These are phyloP conservation scores for Gastrolobium bilobum DNA, from an alignment of 306 rosid species.

Conservation along the genomic window DNA sequence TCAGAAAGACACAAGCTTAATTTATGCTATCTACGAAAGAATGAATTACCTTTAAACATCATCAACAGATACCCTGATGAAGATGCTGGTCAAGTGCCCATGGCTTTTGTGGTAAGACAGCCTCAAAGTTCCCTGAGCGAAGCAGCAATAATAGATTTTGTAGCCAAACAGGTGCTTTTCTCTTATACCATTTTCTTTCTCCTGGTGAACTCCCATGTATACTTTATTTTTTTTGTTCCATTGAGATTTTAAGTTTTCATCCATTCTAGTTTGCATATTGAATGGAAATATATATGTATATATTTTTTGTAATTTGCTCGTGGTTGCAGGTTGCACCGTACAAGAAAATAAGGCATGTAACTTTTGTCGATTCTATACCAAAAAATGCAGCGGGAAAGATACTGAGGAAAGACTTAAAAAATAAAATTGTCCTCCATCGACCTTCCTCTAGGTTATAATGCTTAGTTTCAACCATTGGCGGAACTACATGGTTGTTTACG, in stretches of 20 bases:
- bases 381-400: conserved; percentile 68
- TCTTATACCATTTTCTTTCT: not conserved
- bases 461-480: not conserved
- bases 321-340: conserved; percentile 66
- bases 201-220: too few species aligned
- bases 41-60: not conserved
- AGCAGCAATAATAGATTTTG: conserved; percentile 59
- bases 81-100: conserved; percentile 81
- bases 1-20: too few species aligned
- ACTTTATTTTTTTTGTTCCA: not conserved
- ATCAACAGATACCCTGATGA: conserved; percentile 70
- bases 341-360: conserved; percentile 63
- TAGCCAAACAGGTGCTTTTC: conserved; percentile 63
- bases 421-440: conserved; percentile 41
- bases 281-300: not conserved
- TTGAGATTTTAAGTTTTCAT: conserved; percentile 11
- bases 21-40: not conserved
- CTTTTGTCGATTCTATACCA: conserved; percentile 60
- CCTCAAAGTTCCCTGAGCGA: conserved; percentile 53
- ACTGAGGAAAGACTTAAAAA: conserved; percentile 61
- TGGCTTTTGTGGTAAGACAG: conserved; percentile 69
- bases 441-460: conserved; percentile 43
- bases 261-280: not conserved
- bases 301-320: not conserved
- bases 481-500: too few species aligned